Percentiles rank a stretch among this genome's conserved stretches.
Conservation (phyloP, 1,139 yeast genomes). For the Yamadazyma diddensiae region DNA sequence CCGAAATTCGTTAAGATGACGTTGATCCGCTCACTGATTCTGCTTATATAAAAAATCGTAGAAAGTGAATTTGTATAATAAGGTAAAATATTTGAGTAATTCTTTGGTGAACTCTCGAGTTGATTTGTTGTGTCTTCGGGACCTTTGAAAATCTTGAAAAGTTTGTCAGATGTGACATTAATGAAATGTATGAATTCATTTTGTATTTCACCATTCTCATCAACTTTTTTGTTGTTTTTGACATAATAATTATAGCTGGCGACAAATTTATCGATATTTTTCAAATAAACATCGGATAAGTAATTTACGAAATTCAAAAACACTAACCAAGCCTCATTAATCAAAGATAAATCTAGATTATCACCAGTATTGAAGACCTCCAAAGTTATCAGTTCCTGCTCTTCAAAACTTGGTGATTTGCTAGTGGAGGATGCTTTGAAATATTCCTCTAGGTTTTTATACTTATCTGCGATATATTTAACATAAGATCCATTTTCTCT, state of each 20-base stretch:
- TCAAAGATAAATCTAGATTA: slow-evolving; percentile 40
- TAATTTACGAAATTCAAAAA: slow-evolving; percentile 36
- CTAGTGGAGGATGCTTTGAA: slow-evolving; percentile 25
- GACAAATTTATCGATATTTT: slow-evolving; percentile 33
- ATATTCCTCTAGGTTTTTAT: slow-evolving; percentile 34
- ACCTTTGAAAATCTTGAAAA: slow-evolving; percentile 32
- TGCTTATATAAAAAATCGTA: slow-evolving; percentile 35
- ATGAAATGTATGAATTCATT: slow-evolving; percentile 26
- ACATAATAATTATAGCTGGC: slow-evolving; percentile 38
- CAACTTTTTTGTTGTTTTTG: slow-evolving; percentile 23
- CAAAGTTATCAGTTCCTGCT: slow-evolving; percentile 26
- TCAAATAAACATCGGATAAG: slow-evolving; percentile 30
- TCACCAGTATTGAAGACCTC: slow-evolving; percentile 40
- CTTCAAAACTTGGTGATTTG: slow-evolving; percentile 21
- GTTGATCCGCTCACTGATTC: slow-evolving; percentile 29
- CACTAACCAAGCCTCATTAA: slow-evolving; percentile 47
- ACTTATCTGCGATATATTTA: slow-evolving; percentile 39
- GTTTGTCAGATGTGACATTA: slow-evolving; percentile 23
- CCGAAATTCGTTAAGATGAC: slow-evolving; percentile 34
- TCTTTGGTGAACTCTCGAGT: slow-evolving; percentile 35
- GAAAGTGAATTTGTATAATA: slow-evolving; percentile 43
- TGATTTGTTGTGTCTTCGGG: slow-evolving; percentile 27
- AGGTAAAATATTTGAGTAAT: slow-evolving; percentile 40
- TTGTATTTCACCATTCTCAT: slow-evolving; percentile 28
- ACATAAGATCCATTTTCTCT: slow-evolving; percentile 39